Evolutionary conservation across 2,329 filamentous ascomycete genomes (phyloP), one percentile per base, ranked within the genome.

Genomic region (Aspergillus sp.): DNA sequence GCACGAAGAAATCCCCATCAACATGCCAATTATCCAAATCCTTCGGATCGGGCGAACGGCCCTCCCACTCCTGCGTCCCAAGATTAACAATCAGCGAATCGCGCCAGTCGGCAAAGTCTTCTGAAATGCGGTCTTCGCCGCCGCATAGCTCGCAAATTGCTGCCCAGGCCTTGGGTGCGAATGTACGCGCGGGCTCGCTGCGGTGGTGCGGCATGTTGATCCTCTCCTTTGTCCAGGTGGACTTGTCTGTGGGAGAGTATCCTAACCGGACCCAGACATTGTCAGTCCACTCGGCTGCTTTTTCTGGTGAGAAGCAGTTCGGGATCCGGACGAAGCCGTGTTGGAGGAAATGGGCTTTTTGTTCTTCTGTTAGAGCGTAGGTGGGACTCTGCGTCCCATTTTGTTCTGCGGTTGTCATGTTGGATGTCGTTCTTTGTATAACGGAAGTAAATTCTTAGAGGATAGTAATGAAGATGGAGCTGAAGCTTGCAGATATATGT

Each of bases 71-170:
- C 0, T 79, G 68, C 2, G 79, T 84, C 12, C 88, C 88, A 7
- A 90, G 79, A 71, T 89, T 90, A 41, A 90, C 85, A 64, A 90
- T 90, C 55, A 89, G 81, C 4, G 81, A 81, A 73, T 90, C 87
- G 62, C 80, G 80, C 87, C 87, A 89, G n/a, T 74, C 68, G n/a
- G 79, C 78, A 26, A 78, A 81, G 20, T 74, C 68, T 4, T 76
- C 72, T 2, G 72, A 68, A 34, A 88, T 72, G 7, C 80, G 78
- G 34, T 83, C 81, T 60, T 86, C 83, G 55, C 86, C 87, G 53
- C 86, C 87, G 56, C 87, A 82, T 9, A 90, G 79, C 69, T 87
- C 82, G 69, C 83, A 85, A 60, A 89, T 88, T 17, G 85, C 86
- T 0, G 78, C 74, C 86, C 86, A 90, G 2, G 85, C 87, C 59